Evolutionary conservation across 1,139 yeast genomes (phyloP), one percentile per base, ranked within the genome.

Genomic region (Pichia norvegensis): DNA sequence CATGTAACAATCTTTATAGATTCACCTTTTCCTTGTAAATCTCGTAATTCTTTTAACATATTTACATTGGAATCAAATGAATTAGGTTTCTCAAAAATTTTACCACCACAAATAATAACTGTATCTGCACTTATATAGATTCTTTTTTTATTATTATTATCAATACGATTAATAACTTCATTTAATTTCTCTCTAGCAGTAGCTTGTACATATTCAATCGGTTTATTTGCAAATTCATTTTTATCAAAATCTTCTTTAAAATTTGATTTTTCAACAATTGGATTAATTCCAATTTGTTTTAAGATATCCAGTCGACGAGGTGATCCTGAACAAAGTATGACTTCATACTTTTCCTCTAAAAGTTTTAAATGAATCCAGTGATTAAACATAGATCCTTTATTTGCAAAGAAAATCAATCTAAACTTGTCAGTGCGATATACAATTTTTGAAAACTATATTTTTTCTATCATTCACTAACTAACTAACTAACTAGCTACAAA

Each of bases 241-340:
- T 88, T 87, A 51, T 75, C 70, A 39, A 90, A 67, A 59, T 88
- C 71, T 61, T 92, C 98, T 43, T 78, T 82, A 59, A 86, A 90
- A 29, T 70, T 67, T 10, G 86, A 83, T 25, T 77, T 74, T 0
- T 71, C 58, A 0, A 82, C 67, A 23, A 74, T 64, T 33, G 79
- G 61, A 1, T 64, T 47, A 43, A 90, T 65, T 0, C 88, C 88
- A 55, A 90, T 66, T 56, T 84, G 81, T 16, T 65, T 56, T 33
- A 92, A 60, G 21, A 92, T 82, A 49, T 85, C 85, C 45, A 68
- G 66, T 46, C 98, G 67, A 50, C 97, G 72, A 1, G 95, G 94
- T 0, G 97, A 88, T 2, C 85, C 74, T 1, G 96, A 86, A 1
- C 95, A 97, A 14, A 92, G 69, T 2, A 87, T 68, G 22, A 87